A percentile compares a stretch with the other conserved stretches of the same genome.
Conservation (phyloP, 2,329 filamentous ascomycete genomes). For the Trichoderma sp. region DNA sequence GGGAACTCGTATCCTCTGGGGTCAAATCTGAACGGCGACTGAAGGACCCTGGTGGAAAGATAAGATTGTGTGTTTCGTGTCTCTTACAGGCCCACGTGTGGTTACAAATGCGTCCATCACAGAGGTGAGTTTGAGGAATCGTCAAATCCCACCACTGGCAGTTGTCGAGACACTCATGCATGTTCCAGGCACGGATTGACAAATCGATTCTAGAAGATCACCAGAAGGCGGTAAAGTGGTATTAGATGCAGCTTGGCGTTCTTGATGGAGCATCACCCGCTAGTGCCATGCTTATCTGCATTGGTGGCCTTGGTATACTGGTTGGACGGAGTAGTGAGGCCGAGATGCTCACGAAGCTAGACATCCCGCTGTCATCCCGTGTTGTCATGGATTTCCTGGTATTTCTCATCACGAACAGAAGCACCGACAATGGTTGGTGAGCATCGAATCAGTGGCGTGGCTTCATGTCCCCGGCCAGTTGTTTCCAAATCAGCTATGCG, state of each 20-base stretch:
- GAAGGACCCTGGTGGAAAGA: not conserved
- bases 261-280: not conserved
- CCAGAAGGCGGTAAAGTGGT: not conserved
- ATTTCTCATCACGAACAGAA: not conserved
- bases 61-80: not conserved
- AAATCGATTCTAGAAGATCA: slow-evolving; percentile 3
- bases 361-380: not conserved
- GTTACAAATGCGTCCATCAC: not conserved
- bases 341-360: not conserved
- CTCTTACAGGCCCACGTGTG: not conserved
- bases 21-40: not conserved
- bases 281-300: slow-evolving; percentile 5
- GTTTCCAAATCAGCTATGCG: not conserved
- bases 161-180: not conserved
- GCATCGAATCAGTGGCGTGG: not conserved
- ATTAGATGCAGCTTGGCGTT: not conserved
- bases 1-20: not conserved
- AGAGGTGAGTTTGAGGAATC: not conserved
- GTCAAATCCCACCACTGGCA: not conserved
- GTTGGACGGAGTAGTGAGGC: not conserved
- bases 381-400: not conserved
- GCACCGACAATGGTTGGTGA: not conserved
- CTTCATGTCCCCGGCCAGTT: not conserved
- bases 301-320: not conserved
- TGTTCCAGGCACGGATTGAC: not conserved